These are phyloP conservation scores for Apiospora aurea DNA, from an alignment of 2,329 filamentous ascomycete genomes.

Conservation along the genomic window DNA sequence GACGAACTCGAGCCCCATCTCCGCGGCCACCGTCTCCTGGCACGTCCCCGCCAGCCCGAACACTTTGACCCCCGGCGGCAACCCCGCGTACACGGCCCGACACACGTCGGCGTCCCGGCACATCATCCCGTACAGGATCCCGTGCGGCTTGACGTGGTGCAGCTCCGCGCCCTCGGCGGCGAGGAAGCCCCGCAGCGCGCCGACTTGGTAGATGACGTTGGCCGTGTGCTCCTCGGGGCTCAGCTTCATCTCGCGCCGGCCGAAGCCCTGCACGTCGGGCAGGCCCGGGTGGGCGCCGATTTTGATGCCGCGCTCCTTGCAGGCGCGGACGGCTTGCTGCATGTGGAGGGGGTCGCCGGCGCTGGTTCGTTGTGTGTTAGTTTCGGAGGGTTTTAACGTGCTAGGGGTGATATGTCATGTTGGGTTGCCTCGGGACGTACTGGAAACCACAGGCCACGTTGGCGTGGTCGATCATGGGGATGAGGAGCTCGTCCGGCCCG, in stretches of 20 bases:
- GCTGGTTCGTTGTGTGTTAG: not conserved
- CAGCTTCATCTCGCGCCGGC: slow-evolving; percentile 24
- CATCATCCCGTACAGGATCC: slow-evolving; percentile 41
- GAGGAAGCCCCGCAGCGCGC: slow-evolving; percentile 22
- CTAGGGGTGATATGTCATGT: not conserved
- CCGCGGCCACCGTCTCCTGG: slow-evolving; percentile 36
- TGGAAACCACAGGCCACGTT: slow-evolving; percentile 68
- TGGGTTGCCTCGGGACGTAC: slow-evolving; percentile 26
- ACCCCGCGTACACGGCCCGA: slow-evolving; percentile 36
- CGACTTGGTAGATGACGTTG: slow-evolving; percentile 26
- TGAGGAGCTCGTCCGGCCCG: slow-evolving; percentile 64
- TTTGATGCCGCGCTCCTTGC: slow-evolving; percentile 23
- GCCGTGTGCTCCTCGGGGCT: slow-evolving; percentile 25
- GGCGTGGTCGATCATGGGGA: slow-evolving; percentile 66
- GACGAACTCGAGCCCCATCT: slow-evolving; percentile 37
- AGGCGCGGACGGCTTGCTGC: slow-evolving; percentile 38
- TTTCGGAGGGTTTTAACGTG: not conserved
- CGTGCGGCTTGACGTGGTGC: slow-evolving; percentile 29
- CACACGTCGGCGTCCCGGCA: slow-evolving; percentile 36
- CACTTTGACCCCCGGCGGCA: slow-evolving; percentile 35
- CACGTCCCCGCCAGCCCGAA: slow-evolving; percentile 38
- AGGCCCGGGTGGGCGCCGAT: slow-evolving; percentile 24
- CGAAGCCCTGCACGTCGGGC: slow-evolving; percentile 24
- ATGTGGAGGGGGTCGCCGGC: slow-evolving; percentile 62
- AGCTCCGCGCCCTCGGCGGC: slow-evolving; percentile 20